Base-by-base conservation (phyloP, 2,329 filamentous ascomycete genomes). In the Neonectria neomacrospora region DNA sequence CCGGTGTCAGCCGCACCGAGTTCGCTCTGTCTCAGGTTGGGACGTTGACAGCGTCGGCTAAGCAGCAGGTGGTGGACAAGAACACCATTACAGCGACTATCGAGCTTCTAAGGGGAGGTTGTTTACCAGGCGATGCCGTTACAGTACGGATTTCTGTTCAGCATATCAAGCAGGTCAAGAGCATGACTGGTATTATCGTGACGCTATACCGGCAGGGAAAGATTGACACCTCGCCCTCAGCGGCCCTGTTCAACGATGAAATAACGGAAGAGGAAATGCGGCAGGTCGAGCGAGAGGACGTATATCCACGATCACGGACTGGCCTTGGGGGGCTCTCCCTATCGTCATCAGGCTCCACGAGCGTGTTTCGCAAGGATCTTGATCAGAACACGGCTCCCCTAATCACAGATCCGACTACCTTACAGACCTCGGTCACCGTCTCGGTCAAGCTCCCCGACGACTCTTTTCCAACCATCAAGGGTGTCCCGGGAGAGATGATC, bases 321-420 rank as follows among this genome's bases (percentile, higher is more conserved):
- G 94, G 94, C 0, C 85, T 97, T 8, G 92, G 92, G 16, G 94
- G 94, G 0, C 82, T 98, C 28, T 96, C 94, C 1, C 83, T 98
- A 42, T 93, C 92, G 1, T 96, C 93, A 1, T 91, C 92, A 7
- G 91, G 93, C 39, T 94, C 94, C 2, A 95, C 90, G 75, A 96
- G 94, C 77, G 87, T 96, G n/a, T 98, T 97, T 76, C 91, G 96
- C 57, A 98, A 98, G 77, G 96, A 99, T 76, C 82, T 99, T 3
- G 91, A 92, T 5, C 96, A 99, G 77, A 90, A 91, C 1, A 93
- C 96, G 60, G 91, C 92, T 20, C 94, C 96, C 5, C 83, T 99
- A 48, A 93, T 97, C 58, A 90, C 98, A 57, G 91, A 98, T 73
- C 95, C 94, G 0, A 81, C 78, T 26, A 94, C 90, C 1, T 83